Evolutionary conservation across 2,329 filamentous ascomycete species (phyloP).

Genomic region (Arachnomyces sp.): DNA sequence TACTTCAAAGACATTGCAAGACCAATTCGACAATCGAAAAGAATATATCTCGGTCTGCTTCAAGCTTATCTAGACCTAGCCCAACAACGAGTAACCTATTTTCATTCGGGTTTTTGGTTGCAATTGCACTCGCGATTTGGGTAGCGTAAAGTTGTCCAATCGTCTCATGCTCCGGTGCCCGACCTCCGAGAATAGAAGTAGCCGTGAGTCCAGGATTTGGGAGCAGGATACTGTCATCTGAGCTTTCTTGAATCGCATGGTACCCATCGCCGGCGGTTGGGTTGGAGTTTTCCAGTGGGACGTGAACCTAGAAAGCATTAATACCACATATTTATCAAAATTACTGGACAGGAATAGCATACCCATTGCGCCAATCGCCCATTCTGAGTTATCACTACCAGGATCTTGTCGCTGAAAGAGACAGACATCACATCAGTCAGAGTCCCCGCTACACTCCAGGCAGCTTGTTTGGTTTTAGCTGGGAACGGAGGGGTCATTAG

Average conservation of each 20-base stretch:
- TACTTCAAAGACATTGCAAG: slow-evolving; percentile 33
- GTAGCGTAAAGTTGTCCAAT: slow-evolving; percentile 82
- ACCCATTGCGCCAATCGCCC: slow-evolving; percentile 91
- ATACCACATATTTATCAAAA: slow-evolving; percentile 1
- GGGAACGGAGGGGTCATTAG: slow-evolving; percentile 54
- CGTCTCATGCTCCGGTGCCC: slow-evolving; percentile 69
- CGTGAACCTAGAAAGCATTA: slow-evolving; percentile 20
- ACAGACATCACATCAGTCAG: slow-evolving; percentile 65
- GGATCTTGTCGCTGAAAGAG: slow-evolving; percentile 80
- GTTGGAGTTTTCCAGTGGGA: slow-evolving; percentile 27
- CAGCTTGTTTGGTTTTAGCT: slow-evolving; percentile 52
- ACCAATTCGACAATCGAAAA: slow-evolving; percentile 38
- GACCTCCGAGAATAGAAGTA: slow-evolving; percentile 77
- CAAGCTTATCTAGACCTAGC: slow-evolving; percentile 45
- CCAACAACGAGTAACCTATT: slow-evolving; percentile 53
- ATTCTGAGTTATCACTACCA: slow-evolving; percentile 80
- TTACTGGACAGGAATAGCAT: slow-evolving; percentile 20
- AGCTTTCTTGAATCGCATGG: slow-evolving; percentile 31
- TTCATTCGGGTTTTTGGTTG: slow-evolving; percentile 60
- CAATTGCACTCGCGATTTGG: slow-evolving; percentile 76
- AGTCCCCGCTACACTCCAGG: slow-evolving; percentile 58
- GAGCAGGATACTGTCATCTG: slow-evolving; percentile 52
- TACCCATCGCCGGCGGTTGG: slow-evolving; percentile 25
- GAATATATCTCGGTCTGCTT: slow-evolving; percentile 34
- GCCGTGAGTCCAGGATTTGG: slow-evolving; percentile 78